Evolutionary conservation across 2,329 filamentous ascomycete genomes (phyloP).

Genomic region (Macrophomina pseudophaseolina): DNA sequence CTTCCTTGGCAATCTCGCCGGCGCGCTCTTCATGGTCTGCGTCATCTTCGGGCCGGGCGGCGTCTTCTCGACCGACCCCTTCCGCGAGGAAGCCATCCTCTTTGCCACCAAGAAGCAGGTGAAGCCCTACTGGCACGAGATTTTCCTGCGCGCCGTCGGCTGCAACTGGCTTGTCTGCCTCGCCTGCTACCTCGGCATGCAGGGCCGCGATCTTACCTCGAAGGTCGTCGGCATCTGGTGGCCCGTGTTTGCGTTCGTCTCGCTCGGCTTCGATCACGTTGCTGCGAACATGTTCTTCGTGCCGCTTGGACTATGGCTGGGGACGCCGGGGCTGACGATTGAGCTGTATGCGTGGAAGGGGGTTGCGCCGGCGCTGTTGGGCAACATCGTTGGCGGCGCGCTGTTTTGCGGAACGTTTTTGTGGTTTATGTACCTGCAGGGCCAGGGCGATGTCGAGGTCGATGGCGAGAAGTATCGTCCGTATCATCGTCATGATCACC

Average conservation of each 20-base stretch:
- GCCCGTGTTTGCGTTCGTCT: conserved; percentile 36
- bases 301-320: conserved; percentile 35
- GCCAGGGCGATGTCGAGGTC: background rate
- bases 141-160: conserved; percentile 34
- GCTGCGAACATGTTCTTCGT: conserved; percentile 39
- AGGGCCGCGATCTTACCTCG: conserved; percentile 32
- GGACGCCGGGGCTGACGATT: conserved; percentile 31
- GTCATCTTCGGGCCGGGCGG: conserved; percentile 58
- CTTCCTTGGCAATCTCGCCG: conserved; percentile 57
- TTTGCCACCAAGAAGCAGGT: conserved; percentile 33
- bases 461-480: conserved; percentile 9
- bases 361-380: conserved; percentile 34
- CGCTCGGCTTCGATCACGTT: conserved; percentile 36
- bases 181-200: conserved; percentile 33
- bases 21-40: conserved; percentile 54
- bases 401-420: conserved; percentile 19
- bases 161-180: conserved; percentile 36
- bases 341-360: conserved; percentile 38
- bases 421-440: conserved; percentile 16
- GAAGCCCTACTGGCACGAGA: conserved; percentile 30
- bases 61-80: conserved; percentile 44
- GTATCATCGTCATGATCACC: background rate
- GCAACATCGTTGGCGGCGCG: conserved; percentile 35
- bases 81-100: conserved; percentile 29
- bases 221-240: conserved; percentile 37